Evolutionary conservation across 2,329 filamentous ascomycete genomes (phyloP).

Genomic region (Cercospora janseana): DNA sequence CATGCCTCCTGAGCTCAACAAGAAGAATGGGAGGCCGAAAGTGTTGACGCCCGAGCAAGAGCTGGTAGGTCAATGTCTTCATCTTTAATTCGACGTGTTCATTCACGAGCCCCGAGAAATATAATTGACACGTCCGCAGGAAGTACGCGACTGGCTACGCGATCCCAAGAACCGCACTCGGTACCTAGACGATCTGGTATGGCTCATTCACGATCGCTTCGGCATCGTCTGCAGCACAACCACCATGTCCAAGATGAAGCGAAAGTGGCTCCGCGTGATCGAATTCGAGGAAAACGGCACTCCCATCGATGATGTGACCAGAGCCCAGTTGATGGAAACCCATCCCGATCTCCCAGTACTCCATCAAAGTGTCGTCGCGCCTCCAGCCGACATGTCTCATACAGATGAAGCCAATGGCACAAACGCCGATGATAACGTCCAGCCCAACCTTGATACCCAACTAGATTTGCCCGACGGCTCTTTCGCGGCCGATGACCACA

Average conservation of each 20-base stretch:
- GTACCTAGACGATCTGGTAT: constrained; percentile 38
- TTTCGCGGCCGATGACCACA: constrained; percentile 8
- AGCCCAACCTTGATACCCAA: constrained; percentile 7
- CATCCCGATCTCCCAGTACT: constrained; percentile 32
- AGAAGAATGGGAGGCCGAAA: constrained; percentile 38
- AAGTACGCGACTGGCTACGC: constrained; percentile 35
- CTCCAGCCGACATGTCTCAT: constrained; percentile 6
- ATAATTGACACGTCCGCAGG: constrained; percentile 23
- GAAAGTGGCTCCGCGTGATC: constrained; percentile 37
- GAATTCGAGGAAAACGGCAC: constrained; percentile 35
- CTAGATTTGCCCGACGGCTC: constrained; percentile 9
- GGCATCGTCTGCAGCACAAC: constrained; percentile 37
- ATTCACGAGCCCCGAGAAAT: background rate
- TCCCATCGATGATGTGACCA: constrained; percentile 31
- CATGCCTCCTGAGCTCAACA: constrained; percentile 36
- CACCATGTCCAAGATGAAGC: constrained; percentile 39
- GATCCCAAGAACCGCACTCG: constrained; percentile 35
- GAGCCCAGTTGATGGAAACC: constrained; percentile 29
- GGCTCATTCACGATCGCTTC: constrained; percentile 38
- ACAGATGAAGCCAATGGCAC: background rate
- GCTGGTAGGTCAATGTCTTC: constrained; percentile 26
- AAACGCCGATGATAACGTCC: too few relatives aligned
- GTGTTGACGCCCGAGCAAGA: constrained; percentile 37
- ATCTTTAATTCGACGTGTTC: background rate
- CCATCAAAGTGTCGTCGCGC: constrained; percentile 10